Percentiles rank a stretch among this genome's conserved stretches.
These are phyloP conservation scores for Aquilaria yunnanensis DNA, from an alignment of 345 rosid genomes.

Conservation along the genomic window DNA sequence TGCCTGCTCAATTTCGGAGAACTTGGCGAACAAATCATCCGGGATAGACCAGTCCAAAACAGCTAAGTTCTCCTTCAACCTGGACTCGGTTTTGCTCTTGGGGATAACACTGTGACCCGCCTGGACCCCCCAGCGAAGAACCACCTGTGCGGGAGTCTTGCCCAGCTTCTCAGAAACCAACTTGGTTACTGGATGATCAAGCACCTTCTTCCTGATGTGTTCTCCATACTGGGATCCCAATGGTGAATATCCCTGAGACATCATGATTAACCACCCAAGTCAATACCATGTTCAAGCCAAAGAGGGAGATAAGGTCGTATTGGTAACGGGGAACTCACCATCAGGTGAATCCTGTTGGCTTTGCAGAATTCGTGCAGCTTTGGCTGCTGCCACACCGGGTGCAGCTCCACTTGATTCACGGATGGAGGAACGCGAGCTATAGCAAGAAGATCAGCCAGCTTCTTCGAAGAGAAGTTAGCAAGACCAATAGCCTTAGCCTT, in stretches of 20 bases:
- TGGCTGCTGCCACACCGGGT: constrained; percentile 44
- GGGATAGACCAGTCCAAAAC: too few relatives aligned
- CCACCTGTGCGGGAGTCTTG: background rate
- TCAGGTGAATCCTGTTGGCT: constrained; percentile 53
- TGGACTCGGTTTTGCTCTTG: too few relatives aligned
- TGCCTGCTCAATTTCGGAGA: constrained; percentile 33
- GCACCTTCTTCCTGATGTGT: constrained; percentile 18
- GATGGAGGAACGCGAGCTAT: constrained; percentile 28
- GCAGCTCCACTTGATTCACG: constrained; percentile 10
- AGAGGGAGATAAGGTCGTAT: too few relatives aligned
- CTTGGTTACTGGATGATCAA: constrained; percentile 27
- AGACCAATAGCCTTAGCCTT: constrained; percentile 21
- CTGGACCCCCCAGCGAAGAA: too few relatives aligned
- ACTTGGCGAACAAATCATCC: too few relatives aligned
- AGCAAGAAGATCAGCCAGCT: constrained; percentile 28
- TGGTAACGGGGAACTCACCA: constrained; percentile 27
- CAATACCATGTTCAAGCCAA: background rate
- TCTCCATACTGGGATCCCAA: constrained; percentile 21
- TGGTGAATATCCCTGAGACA: constrained; percentile 12
- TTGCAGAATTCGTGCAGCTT: constrained; percentile 46
- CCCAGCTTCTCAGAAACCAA: constrained; percentile 30
- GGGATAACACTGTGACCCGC: too few relatives aligned
- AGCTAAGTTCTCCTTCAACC: too few relatives aligned
- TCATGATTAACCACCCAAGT: constrained; percentile 19
- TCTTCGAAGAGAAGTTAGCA: constrained; percentile 31